Conservation (phyloP, 2,329 filamentous ascomycete genomes). For the Nigrospora sphaerica region DNA sequence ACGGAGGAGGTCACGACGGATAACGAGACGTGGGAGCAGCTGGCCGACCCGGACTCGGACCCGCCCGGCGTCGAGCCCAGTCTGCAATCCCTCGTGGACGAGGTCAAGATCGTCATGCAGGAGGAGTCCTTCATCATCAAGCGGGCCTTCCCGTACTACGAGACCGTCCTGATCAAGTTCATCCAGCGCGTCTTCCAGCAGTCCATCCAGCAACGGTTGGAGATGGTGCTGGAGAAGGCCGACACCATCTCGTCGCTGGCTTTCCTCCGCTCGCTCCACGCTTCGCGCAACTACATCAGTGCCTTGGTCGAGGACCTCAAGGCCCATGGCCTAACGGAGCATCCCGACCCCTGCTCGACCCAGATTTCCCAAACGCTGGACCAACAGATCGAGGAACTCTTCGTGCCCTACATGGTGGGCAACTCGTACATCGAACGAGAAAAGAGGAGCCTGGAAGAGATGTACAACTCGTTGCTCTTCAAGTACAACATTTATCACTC, state of each 20-base stretch:
- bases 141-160: conserved; percentile 90
- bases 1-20: conserved; percentile 77
- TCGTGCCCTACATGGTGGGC: conserved; percentile 61
- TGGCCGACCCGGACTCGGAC: conserved; percentile 91
- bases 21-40: conserved; percentile 75
- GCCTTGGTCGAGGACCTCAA: conserved; percentile 88
- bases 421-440: conserved; percentile 67
- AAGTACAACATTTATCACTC: conserved; percentile 96
- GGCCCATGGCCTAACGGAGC: conserved; percentile 86
- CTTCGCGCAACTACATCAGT: conserved; percentile 83
- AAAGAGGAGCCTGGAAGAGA: conserved; percentile 63
- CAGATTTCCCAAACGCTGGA: conserved; percentile 73
- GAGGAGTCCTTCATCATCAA: conserved; percentile 97
- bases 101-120: conserved; percentile 91
- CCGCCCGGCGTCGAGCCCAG: conserved; percentile 88
- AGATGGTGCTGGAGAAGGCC: conserved; percentile 94
- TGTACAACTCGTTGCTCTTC: conserved; percentile 88
- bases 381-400: conserved; percentile 71
- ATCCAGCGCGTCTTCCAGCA: conserved; percentile 96
- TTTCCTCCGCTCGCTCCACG: conserved; percentile 84
- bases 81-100: conserved; percentile 84
- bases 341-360: conserved; percentile 84
- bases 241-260: conserved; percentile 85
- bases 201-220: conserved; percentile 90
- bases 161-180: conserved; percentile 88